Evolutionary conservation across 2,329 filamentous ascomycete species (phyloP).

Genomic region (Myriosclerotinia curreyana): DNA sequence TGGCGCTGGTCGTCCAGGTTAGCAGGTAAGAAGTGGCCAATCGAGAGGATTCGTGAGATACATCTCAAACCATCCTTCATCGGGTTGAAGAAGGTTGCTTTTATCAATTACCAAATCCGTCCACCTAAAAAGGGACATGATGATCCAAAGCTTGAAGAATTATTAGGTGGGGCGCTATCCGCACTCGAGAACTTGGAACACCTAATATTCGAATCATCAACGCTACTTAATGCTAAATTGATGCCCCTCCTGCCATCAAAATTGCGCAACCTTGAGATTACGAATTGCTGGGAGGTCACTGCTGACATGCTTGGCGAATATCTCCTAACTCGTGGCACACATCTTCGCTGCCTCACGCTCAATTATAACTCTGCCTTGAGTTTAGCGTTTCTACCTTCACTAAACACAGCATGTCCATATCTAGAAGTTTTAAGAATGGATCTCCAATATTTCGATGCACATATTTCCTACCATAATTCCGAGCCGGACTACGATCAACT

Average conservation of each 20-base stretch:
- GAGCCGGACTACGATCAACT: conserved; percentile 72
- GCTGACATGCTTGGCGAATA: conserved; percentile 64
- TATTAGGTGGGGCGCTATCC: conserved; percentile 45
- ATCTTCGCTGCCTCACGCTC: conserved; percentile 66
- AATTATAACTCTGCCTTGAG: conserved; percentile 78
- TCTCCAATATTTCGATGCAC: conserved; percentile 71
- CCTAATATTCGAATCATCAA: conserved; percentile 72
- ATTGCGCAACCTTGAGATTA: conserved; percentile 66
- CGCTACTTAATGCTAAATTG: conserved; percentile 64
- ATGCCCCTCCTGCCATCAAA: conserved; percentile 65
- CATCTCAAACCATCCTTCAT: conserved; percentile 58
- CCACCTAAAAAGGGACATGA: conserved; percentile 41
- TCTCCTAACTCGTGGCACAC: conserved; percentile 62
- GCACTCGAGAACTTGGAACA: conserved; percentile 62
- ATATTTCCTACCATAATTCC: conserved; percentile 65
- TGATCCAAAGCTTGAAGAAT: conserved; percentile 42
- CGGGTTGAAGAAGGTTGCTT: conserved; percentile 53
- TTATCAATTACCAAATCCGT: conserved; percentile 62
- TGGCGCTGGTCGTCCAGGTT: conserved; percentile 63
- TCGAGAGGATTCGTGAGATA: conserved; percentile 49
- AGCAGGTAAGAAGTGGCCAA: conserved; percentile 45
- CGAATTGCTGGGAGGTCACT: conserved; percentile 74
- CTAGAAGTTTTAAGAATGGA: conserved; percentile 73
- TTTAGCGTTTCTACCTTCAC: conserved; percentile 66
- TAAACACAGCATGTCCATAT: conserved; percentile 66